A percentile compares a stretch with the other conserved stretches of the same genome.
Conservation (phyloP, 2,329 filamentous ascomycete species). For the Alternaria viburni region DNA sequence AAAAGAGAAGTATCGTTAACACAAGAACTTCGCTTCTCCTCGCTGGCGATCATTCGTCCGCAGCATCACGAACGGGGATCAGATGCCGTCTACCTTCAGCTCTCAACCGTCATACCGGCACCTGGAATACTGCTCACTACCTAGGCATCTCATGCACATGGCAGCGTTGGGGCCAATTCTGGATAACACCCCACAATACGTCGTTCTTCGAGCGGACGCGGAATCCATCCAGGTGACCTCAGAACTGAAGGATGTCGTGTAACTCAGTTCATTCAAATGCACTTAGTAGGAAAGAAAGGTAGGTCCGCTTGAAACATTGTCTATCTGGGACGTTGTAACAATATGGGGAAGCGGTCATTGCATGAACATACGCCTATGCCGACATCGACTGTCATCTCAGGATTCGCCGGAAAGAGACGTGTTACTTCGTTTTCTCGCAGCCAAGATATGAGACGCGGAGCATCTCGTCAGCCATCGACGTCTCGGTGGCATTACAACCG, state of each 20-base stretch:
- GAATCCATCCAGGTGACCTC: neutral
- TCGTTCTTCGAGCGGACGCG: neutral
- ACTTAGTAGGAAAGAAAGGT: no score
- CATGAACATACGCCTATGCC: neutral
- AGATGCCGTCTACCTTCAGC: neutral
- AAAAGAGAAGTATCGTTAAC: no score
- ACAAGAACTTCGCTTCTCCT: neutral
- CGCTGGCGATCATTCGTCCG: neutral
- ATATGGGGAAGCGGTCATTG: neutral
- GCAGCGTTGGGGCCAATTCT: neutral
- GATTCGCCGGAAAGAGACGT: neutral
- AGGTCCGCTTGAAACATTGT: neutral
- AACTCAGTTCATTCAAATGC: no score
- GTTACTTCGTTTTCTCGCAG: neutral
- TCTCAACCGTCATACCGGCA: neutral
- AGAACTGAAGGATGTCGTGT: no score
- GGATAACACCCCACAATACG: neutral
- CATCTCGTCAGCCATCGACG: neutral
- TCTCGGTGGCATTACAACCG: slow-evolving; percentile 1
- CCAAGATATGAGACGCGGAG: neutral
- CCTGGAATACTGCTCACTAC: neutral
- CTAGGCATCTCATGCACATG: neutral
- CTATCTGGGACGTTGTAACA: neutral
- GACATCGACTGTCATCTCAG: neutral
- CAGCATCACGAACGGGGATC: neutral